phyloP scores from a whole-genome alignment of 345 rosid species.

The Eucalyptus rudis region DNA sequence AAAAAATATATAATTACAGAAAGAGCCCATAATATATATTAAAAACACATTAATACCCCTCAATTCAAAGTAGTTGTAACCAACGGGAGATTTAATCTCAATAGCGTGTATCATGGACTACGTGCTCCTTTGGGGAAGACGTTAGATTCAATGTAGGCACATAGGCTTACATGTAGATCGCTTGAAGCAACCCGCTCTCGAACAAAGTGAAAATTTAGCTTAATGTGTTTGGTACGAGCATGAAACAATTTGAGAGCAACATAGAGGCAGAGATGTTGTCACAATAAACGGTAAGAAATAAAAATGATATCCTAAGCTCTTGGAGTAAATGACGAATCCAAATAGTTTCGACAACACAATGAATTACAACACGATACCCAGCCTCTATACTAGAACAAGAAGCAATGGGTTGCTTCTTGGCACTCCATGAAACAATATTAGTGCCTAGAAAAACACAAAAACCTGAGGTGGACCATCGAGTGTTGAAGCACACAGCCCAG shows the following conservation, averaged over 20 bases:
- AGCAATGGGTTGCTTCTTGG: neutral
- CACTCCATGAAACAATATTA: neutral
- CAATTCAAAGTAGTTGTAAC: neutral
- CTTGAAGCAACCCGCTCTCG: neutral
- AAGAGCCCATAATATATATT: neutral
- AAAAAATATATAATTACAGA: neutral
- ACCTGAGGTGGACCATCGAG: neutral
- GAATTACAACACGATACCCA: neutral
- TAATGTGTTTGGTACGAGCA: neutral
- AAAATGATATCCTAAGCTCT: neutral
- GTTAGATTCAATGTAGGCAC: neutral
- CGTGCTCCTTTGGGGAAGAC: neutral
- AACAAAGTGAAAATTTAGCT: neutral
- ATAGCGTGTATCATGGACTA: neutral
- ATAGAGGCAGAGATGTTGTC: neutral
- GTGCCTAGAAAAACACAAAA: neutral
- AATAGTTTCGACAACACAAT: too few relatives aligned
- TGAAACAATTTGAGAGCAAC: neutral
- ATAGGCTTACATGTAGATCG: rapidly evolving
- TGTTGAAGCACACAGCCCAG: neutral
- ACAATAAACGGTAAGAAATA: rapidly evolving
- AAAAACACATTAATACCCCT: neutral
- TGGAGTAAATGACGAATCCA: neutral
- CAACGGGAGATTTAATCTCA: neutral
- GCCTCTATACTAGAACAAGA: neutral